These are phyloP conservation scores for Yamadazyma triangularis DNA, from an alignment of 1,139 yeast species.

Conservation along the genomic window DNA sequence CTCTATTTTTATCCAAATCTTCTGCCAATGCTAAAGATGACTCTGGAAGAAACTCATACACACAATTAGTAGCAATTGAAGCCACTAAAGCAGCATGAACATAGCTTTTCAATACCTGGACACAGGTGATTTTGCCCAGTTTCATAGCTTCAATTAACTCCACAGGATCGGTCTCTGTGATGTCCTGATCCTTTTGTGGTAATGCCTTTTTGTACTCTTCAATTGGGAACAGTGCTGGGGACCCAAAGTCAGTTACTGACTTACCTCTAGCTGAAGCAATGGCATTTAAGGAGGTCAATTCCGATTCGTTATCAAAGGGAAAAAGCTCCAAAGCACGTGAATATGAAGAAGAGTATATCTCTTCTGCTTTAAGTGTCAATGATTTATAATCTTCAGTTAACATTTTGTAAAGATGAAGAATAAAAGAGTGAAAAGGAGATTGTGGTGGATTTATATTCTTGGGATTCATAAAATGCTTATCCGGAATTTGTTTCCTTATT, in stretches of 20 bases:
- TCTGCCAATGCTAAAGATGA: slow-evolving; percentile 16
- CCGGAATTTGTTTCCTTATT: no score
- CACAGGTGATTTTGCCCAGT: slow-evolving; percentile 14
- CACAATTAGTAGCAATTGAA: slow-evolving; percentile 14
- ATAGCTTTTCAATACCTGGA: slow-evolving; percentile 22
- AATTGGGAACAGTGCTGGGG: slow-evolving; percentile 17
- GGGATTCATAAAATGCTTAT: no score
- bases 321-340: slow-evolving; percentile 15
- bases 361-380: slow-evolving; percentile 13
- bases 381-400: slow-evolving; percentile 15
- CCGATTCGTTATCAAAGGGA: slow-evolving; percentile 15
- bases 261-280: slow-evolving; percentile 19
- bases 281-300: slow-evolving; percentile 8
- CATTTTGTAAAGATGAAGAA: no score
- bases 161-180: slow-evolving; percentile 16
- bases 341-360: slow-evolving; percentile 12
- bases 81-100: slow-evolving; percentile 14
- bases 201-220: slow-evolving; percentile 11
- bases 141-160: slow-evolving; percentile 12
- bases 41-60: slow-evolving; percentile 16
- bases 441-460: no score
- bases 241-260: slow-evolving; percentile 17
- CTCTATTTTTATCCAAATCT: slow-evolving; percentile 12
- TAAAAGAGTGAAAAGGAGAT: no score
- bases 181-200: slow-evolving; percentile 9